Percentiles rank a stretch among this genome's conserved stretches.
Conservation (phyloP, 257 asterid species). For the Jasminum sambac region DNA sequence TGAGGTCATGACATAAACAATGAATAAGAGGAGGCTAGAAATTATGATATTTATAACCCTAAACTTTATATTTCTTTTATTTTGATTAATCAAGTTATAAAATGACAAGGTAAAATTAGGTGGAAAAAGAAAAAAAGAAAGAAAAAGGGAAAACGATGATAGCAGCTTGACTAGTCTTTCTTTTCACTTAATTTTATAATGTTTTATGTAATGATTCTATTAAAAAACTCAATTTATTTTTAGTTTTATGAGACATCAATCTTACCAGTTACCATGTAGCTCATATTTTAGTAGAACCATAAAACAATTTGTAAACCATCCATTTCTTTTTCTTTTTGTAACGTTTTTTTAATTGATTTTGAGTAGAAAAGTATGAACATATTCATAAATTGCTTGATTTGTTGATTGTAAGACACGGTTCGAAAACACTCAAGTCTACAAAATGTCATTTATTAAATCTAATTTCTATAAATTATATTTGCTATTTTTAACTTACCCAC, state of each 20-base stretch:
- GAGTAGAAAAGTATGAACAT: too few relatives aligned
- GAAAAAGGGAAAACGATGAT: too few relatives aligned
- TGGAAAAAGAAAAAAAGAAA: too few relatives aligned
- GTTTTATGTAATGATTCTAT: neutral
- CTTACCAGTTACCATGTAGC: too few relatives aligned
- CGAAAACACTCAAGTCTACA: too few relatives aligned
- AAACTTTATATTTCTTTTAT: neutral
- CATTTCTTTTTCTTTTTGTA: neutral
- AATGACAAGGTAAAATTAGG: neutral
- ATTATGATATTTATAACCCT: neutral
- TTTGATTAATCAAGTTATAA: neutral
- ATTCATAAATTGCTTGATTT: too few relatives aligned
- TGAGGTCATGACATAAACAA: neutral
- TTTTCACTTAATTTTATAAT: neutral
- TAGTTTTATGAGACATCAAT: neutral
- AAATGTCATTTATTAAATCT: too few relatives aligned
- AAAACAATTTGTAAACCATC: neutral
- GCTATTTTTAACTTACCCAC: too few relatives aligned
- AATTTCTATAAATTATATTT: too few relatives aligned
- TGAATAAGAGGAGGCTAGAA: neutral
- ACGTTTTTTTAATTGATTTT: too few relatives aligned
- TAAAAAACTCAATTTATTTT: neutral
- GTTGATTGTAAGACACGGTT: too few relatives aligned
- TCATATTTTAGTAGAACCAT: neutral
- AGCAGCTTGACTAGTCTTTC: neutral